Evolutionary conservation across 345 rosid species (phyloP), one percentile per base, ranked within the genome.

Genomic region (Aurinia saxatilis): DNA sequence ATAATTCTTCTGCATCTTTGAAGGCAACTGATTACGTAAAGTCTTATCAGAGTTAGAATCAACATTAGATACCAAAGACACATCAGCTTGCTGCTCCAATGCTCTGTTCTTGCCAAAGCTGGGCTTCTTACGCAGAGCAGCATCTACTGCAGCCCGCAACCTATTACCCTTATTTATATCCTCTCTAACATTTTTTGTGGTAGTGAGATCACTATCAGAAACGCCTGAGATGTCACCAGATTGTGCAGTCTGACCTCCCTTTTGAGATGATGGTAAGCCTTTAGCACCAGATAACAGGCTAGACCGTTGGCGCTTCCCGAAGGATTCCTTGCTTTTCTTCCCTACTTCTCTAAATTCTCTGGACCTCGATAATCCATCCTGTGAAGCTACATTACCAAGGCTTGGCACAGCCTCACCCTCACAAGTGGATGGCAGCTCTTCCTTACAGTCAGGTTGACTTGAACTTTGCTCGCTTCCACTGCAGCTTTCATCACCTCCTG

Each of bases 131-230:
- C 80, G 86, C 58, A 81, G 82, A 51, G 93, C 84, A 37, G 89
- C 91, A 60, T 86, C 91, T 67, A 90, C 81, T 17, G 96, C 89
- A 67, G 91, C 85, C 76, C 85, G 84, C 74, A 83, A 73, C 63
- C 84, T 83, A 62, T 74, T 83, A 58, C 80, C 80, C 68, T 76
- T 81, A 58, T 66, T 71, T 54, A 57, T 64, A 35, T 81, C 90
- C 71, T 75, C 90, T 66, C 69, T 74, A 12, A 60, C 60, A 64
- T 31, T 72, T 82, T 75, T 84, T 29, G 85, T 17, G 60, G 79
- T 66, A 45, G 86, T 65, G 27, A 50, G 29, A 74, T 90, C 90
- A 50, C 57, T 37, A 41, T 65, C 83, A 66, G 83, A 72, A 70
- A 75, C 70, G 66, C 65, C 74, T 9, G 75, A 64, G 71, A 68